Conservation (phyloP, 2,329 filamentous ascomycete species). For the Talaromyces marneffei region DNA sequence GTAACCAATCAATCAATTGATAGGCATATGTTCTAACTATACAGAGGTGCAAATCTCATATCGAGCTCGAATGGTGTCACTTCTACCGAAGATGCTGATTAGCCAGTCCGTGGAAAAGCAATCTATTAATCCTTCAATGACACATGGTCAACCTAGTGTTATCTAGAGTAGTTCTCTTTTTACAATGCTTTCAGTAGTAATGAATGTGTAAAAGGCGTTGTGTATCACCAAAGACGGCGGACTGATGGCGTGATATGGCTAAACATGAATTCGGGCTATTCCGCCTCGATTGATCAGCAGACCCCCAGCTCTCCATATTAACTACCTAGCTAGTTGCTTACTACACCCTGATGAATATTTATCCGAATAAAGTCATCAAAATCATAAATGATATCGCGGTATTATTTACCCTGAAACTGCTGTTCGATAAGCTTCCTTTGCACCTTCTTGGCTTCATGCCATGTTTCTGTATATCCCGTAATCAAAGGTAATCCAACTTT, state of each 20-base stretch:
- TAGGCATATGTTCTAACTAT: background rate
- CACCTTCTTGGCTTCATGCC: conserved; percentile 24
- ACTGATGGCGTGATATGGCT: conserved; percentile 5
- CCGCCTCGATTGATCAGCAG: background rate
- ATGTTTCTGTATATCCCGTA: conserved; percentile 28
- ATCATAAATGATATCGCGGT: background rate
- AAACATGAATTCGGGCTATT: background rate
- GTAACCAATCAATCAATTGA: background rate
- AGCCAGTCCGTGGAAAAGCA: background rate
- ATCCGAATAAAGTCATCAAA: background rate
- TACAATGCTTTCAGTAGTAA: background rate
- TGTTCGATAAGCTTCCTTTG: conserved; percentile 20
- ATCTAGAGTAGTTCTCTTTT: background rate
- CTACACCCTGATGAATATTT: background rate
- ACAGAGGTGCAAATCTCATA: background rate
- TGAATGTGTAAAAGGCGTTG: background rate
- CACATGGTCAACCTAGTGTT: background rate
- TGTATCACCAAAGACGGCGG: background rate
- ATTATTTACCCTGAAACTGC: conserved; percentile 2
- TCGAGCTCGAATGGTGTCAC: background rate
- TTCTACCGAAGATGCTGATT: background rate
- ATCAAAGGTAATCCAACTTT: conserved; percentile 19
- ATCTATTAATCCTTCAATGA: background rate
- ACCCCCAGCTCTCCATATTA: background rate
- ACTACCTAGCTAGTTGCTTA: background rate